Conservation (phyloP, 352 stramenopile genomes). For the Pythium phragmiticola region DNA sequence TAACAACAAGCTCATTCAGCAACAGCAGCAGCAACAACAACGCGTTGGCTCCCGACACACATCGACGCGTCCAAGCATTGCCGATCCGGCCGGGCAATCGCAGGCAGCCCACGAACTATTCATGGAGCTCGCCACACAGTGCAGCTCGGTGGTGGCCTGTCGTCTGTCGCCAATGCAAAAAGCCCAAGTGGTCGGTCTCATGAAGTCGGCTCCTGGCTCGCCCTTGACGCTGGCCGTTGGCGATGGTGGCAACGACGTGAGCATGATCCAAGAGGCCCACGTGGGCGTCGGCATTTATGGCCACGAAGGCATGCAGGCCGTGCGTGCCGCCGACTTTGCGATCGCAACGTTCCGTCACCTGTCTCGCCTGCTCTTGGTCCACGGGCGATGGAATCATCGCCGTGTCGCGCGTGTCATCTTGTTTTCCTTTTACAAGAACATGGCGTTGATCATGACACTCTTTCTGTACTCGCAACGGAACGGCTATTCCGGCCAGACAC, state of each 20-base stretch:
- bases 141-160: conserved; percentile 84
- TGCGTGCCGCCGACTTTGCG: conserved; percentile 82
- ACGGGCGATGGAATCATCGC: conserved; percentile 85
- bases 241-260: conserved; percentile 99
- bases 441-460: conserved; percentile 93
- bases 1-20: conserved; percentile 8
- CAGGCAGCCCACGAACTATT: conserved; percentile 63
- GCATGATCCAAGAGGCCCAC: conserved; percentile 99
- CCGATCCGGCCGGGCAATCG: conserved; percentile 22
- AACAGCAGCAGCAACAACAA: conserved; percentile 15
- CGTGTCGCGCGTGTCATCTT: conserved; percentile 79
- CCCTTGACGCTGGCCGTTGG: conserved; percentile 95
- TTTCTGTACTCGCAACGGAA: conserved; percentile 88
- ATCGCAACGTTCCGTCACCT: conserved; percentile 82
- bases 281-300: conserved; percentile 98
- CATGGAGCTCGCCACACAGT: conserved; percentile 85
- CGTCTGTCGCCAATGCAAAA: conserved; percentile 92
- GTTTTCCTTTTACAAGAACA: conserved; percentile 91
- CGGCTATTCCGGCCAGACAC: conserved; percentile 90
- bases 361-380: conserved; percentile 72
- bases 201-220: conserved; percentile 72
- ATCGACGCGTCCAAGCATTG: conserved; percentile 37
- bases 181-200: conserved; percentile 92
- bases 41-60: conserved; percentile 35
- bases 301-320: conserved; percentile 94